Evolutionary conservation across 495 filamentous ascomycete species (phyloP).

Genomic region (Chlorociboria aeruginascens): DNA sequence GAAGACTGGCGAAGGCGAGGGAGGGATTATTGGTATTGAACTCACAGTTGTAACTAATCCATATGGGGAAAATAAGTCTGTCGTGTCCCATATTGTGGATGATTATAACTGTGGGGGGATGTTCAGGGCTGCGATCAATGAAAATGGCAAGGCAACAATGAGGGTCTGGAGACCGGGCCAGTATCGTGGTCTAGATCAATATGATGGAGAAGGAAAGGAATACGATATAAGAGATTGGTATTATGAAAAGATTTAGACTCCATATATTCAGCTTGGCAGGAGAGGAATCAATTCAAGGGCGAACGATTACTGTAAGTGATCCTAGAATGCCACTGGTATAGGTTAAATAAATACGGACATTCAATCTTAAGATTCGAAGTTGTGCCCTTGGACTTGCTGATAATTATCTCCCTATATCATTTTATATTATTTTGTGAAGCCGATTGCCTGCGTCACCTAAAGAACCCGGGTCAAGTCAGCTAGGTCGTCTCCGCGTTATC

Average conservation of each 20-base stretch:
- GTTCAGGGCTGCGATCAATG: constrained; percentile 71
- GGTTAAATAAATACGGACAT: too few relatives aligned
- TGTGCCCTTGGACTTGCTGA: too few relatives aligned
- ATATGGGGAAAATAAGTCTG: constrained; percentile 18
- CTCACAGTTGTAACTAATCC: constrained; percentile 31
- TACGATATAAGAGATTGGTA: constrained; percentile 18
- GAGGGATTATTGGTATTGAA: constrained; percentile 84
- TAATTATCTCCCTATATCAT: too few relatives aligned
- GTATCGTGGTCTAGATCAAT: constrained; percentile 20
- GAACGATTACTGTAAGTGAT: too few relatives aligned
- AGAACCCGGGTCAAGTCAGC: too few relatives aligned
- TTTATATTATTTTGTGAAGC: too few relatives aligned
- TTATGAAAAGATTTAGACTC: constrained; percentile 12
- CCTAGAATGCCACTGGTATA: too few relatives aligned
- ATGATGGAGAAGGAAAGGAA: constrained; percentile 19
- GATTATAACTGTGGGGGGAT: constrained; percentile 87
- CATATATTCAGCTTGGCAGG: not conserved
- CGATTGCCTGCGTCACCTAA: too few relatives aligned
- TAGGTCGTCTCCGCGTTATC: too few relatives aligned
- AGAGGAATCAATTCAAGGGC: too few relatives aligned
- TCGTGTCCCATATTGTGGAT: constrained; percentile 24
- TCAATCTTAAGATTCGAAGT: too few relatives aligned
- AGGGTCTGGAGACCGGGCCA: constrained; percentile 41
- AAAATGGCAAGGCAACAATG: constrained; percentile 45
- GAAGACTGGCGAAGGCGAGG: constrained; percentile 66